phyloP scores from a whole-genome alignment of 345 rosid genomes.

The Noccaea bulbosa region DNA sequence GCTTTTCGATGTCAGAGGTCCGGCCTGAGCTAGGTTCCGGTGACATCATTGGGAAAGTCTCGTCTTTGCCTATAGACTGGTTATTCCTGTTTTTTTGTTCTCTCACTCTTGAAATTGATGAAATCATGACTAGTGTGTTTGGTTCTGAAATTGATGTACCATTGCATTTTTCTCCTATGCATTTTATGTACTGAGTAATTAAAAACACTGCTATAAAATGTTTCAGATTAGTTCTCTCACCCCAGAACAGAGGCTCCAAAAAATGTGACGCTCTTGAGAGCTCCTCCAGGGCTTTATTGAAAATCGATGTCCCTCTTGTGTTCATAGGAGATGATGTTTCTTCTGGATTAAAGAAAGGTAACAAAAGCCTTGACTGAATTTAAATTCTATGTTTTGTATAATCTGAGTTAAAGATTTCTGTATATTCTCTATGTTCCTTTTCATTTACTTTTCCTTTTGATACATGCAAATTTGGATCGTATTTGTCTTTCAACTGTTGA shows the following conservation, averaged over 20 bases:
- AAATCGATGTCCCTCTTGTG: constrained; percentile 83
- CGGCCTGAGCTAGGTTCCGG: constrained; percentile 62
- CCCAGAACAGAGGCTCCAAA: constrained; percentile 75
- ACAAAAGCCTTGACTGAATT: not conserved
- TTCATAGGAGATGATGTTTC: constrained; percentile 92
- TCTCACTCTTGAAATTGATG: not conserved
- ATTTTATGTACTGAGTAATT: not conserved
- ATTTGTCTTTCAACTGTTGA: too few relatives aligned
- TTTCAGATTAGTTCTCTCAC: constrained; percentile 77
- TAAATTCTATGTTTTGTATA: not conserved
- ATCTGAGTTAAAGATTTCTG: too few relatives aligned
- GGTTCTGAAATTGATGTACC: too few relatives aligned
- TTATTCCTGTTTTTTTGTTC: constrained; percentile 12
- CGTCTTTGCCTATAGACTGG: constrained; percentile 82
- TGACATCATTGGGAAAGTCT: constrained; percentile 70
- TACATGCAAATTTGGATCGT: too few relatives aligned
- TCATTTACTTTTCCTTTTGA: too few relatives aligned
- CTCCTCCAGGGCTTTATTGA: constrained; percentile 76
- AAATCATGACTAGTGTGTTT: not conserved
- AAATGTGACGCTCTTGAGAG: constrained; percentile 88
- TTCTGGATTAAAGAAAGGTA: constrained; percentile 97
- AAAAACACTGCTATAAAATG: not conserved
- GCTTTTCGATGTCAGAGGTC: constrained; percentile 82
- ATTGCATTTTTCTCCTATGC: constrained; percentile 4
- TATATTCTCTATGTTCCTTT: too few relatives aligned